Evolutionary conservation across 495 filamentous ascomycete species (phyloP).

Genomic region (Choiromyces venosus): DNA sequence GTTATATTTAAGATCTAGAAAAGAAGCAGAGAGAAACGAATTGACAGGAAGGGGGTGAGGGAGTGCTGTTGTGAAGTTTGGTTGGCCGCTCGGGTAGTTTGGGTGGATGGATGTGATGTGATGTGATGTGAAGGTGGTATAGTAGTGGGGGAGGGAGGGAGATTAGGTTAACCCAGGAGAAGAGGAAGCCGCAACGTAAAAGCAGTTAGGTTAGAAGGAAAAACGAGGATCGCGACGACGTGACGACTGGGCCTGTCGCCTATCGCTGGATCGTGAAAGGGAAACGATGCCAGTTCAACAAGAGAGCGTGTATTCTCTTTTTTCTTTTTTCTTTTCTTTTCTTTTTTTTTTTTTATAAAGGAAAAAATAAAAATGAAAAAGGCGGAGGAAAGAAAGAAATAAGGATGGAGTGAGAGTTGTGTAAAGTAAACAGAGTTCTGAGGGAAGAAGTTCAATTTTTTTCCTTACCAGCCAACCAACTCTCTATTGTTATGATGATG

Average conservation of each 20-base stretch:
- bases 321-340: neutral
- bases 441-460: neutral
- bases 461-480: neutral
- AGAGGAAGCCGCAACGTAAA: neutral
- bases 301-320: neutral
- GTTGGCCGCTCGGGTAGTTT: neutral
- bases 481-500: neutral
- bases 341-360: neutral
- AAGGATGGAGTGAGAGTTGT: neutral
- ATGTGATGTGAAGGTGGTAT: constrained; percentile 10
- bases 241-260: neutral
- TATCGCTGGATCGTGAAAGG: neutral
- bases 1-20: constrained; percentile 3
- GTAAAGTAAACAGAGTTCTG: neutral
- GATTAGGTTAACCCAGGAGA: constrained; percentile 1
- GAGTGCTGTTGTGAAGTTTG: constrained; percentile 1
- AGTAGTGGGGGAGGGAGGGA: neutral
- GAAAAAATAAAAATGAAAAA: no score
- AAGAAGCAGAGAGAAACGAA: constrained; percentile 4
- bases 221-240: neutral
- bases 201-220: neutral
- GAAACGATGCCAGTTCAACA: neutral
- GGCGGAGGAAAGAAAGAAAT: neutral
- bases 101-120: constrained; percentile 10
- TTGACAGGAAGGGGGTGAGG: constrained; percentile 3